A percentile compares a stretch with the other conserved stretches of the same genome.
phyloP scores from a whole-genome alignment of 2,329 filamentous ascomycete species.

The Myriosclerotinia curreyana region DNA sequence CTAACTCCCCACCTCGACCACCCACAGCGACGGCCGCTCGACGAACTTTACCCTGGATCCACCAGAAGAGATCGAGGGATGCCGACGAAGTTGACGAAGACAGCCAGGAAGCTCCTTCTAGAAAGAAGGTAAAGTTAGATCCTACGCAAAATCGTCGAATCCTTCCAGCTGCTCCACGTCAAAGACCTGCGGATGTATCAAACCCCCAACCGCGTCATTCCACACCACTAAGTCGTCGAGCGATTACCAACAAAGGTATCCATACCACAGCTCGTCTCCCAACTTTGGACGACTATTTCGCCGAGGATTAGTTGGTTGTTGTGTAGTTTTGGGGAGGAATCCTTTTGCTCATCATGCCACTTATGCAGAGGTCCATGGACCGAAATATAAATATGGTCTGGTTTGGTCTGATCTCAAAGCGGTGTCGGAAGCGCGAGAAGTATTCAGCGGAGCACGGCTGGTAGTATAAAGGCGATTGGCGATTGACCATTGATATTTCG shows the following conservation, averaged over 20 bases:
- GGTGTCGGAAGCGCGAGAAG: neutral
- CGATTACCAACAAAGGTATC: neutral
- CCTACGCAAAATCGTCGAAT: too few species aligned
- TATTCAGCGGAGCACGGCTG: neutral
- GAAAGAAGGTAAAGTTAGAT: neutral
- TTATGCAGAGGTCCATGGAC: neutral
- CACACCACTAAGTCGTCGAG: too few species aligned
- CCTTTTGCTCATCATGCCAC: neutral
- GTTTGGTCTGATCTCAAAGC: neutral
- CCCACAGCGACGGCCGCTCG: neutral
- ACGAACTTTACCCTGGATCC: neutral
- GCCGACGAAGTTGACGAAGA: too few species aligned
- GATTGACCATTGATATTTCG: too few species aligned
- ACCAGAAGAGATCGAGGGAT: neutral
- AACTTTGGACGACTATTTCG: slow-evolving; percentile 1
- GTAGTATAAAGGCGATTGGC: too few species aligned
- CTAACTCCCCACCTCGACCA: neutral
- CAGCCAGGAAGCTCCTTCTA: rapidly evolving
- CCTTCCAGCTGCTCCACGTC: neutral
- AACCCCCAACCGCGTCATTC: neutral
- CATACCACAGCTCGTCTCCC: neutral
- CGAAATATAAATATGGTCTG: neutral
- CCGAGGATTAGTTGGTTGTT: neutral
- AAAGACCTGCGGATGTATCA: neutral
- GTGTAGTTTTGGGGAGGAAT: neutral